These are phyloP conservation scores for Wickerhamiella brachini DNA, from an alignment of 805 yeast species.

Conservation along the genomic window DNA sequence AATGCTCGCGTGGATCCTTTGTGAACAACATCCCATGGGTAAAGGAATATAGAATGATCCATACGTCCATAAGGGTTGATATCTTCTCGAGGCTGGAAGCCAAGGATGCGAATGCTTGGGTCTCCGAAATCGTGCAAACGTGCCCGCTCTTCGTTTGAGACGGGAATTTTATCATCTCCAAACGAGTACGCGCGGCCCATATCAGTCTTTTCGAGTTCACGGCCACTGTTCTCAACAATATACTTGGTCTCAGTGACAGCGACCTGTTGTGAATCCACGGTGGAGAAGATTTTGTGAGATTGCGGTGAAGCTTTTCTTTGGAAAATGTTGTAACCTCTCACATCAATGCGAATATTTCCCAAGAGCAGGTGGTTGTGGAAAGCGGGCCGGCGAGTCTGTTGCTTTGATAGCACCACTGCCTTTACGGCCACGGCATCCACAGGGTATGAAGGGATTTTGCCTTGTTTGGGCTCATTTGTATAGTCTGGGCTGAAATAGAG, in stretches of 20 bases:
- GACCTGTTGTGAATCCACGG: constrained; percentile 36
- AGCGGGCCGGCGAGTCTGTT: not conserved
- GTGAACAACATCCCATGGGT: constrained; percentile 48
- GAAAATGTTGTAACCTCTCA: constrained; percentile 58
- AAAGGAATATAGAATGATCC: constrained; percentile 45
- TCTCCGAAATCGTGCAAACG: constrained; percentile 7
- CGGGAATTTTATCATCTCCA: constrained; percentile 22
- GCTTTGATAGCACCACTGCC: constrained; percentile 5
- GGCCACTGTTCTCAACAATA: constrained; percentile 31
- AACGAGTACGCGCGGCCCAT: constrained; percentile 29
- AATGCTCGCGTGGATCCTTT: constrained; percentile 55
- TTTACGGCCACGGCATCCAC: constrained; percentile 1
- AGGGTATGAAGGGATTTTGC: not conserved
- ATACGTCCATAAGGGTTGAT: constrained; percentile 37
- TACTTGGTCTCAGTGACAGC: constrained; percentile 36
- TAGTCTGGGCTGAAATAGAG: constrained; percentile 1
- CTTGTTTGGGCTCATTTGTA: not conserved
- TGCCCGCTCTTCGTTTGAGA: constrained; percentile 1
- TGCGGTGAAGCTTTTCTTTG: constrained; percentile 35
- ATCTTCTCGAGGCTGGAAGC: constrained; percentile 35
- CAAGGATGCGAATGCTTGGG: constrained; percentile 50
- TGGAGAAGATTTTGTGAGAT: constrained; percentile 38
- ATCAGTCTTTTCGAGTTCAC: constrained; percentile 26
- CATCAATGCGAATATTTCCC: constrained; percentile 32
- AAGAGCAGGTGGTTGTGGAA: constrained; percentile 8